A percentile compares a stretch with the other conserved stretches of the same genome.
Evolutionary conservation across 257 asterid genomes (phyloP).

Genomic region (Handroanthus guayacan): DNA sequence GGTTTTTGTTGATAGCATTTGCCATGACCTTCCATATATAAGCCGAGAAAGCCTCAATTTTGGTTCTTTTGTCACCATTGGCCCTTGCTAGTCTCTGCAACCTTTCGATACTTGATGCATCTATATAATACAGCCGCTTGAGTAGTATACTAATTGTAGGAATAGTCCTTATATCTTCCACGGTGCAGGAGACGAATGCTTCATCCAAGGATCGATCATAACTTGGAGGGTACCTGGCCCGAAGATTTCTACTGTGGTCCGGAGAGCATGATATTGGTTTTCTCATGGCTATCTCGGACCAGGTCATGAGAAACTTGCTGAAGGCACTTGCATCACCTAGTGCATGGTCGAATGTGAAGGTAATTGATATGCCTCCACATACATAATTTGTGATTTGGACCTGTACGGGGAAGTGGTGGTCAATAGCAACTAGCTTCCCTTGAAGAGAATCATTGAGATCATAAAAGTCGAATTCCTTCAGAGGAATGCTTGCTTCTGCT

Average conservation of each 20-base stretch:
- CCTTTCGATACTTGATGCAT: conserved; percentile 40
- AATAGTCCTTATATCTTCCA: conserved; percentile 50
- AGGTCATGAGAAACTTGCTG: conserved; percentile 55
- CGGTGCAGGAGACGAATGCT: conserved; percentile 58
- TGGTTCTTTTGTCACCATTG: conserved; percentile 48
- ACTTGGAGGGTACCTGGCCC: conserved; percentile 47
- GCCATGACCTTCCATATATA: conserved; percentile 66
- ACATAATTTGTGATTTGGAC: conserved; percentile 53
- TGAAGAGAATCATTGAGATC: conserved; percentile 46
- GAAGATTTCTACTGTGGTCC: conserved; percentile 51
- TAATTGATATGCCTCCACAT: conserved; percentile 51
- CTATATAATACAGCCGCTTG: conserved; percentile 54
- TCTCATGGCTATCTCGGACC: conserved; percentile 54
- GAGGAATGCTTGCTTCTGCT: conserved; percentile 48
- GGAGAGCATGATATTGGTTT: conserved; percentile 48
- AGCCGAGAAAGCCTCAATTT: conserved; percentile 65
- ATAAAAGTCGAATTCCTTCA: conserved; percentile 52
- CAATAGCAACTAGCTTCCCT: conserved; percentile 44
- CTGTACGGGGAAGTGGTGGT: conserved; percentile 44
- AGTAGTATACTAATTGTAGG: conserved; percentile 42
- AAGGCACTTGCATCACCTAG: conserved; percentile 68
- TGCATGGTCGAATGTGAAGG: conserved; percentile 69
- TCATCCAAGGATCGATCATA: conserved; percentile 53
- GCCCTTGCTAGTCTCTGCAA: conserved; percentile 46
- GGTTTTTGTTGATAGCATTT: conserved; percentile 35